Evolutionary conservation across 2,329 filamentous ascomycete genomes (phyloP).

Genomic region (Aspergillus novofumigatus): DNA sequence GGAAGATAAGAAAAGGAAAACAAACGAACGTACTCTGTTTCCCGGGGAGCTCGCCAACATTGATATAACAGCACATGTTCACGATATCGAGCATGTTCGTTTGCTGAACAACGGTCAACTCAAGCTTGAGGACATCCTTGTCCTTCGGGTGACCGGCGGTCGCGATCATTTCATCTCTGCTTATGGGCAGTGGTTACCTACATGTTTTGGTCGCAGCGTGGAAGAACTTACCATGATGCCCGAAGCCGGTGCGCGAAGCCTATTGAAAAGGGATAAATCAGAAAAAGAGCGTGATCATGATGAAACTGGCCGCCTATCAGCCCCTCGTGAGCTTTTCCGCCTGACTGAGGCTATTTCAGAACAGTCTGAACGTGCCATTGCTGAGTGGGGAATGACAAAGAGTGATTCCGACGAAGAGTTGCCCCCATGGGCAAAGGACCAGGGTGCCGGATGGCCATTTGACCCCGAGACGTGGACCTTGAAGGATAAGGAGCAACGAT

Average conservation of each 20-base stretch:
- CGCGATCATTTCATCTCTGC: constrained; percentile 89
- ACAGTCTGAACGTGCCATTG: constrained; percentile 54
- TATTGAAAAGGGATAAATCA: constrained; percentile 35
- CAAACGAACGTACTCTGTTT: constrained; percentile 62
- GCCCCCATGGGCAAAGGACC: constrained; percentile 49
- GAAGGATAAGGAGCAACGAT: constrained; percentile 37
- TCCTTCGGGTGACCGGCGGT: constrained; percentile 77
- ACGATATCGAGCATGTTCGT: constrained; percentile 59
- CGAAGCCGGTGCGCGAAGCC: constrained; percentile 69
- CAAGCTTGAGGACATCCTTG: constrained; percentile 77
- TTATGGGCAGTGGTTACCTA: constrained; percentile 72
- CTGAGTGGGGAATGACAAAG: constrained; percentile 60
- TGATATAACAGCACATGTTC: constrained; percentile 64
- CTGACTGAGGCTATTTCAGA: constrained; percentile 76
- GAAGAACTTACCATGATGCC: constrained; percentile 84
- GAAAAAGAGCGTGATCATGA: constrained; percentile 28
- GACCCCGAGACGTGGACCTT: constrained; percentile 47
- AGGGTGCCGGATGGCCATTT: constrained; percentile 56
- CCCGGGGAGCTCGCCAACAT: constrained; percentile 79
- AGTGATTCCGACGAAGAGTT: constrained; percentile 30
- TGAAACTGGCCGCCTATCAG: constrained; percentile 60
- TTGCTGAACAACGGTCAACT: constrained; percentile 65
- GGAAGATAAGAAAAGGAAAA: constrained; percentile 22
- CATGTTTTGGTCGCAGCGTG: constrained; percentile 79
- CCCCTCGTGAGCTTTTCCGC: constrained; percentile 82